A percentile compares a stretch with the other conserved stretches of the same genome.
phyloP scores from a whole-genome alignment of 2,329 filamentous ascomycete species.

The Pseudogymnoascus sp. region DNA sequence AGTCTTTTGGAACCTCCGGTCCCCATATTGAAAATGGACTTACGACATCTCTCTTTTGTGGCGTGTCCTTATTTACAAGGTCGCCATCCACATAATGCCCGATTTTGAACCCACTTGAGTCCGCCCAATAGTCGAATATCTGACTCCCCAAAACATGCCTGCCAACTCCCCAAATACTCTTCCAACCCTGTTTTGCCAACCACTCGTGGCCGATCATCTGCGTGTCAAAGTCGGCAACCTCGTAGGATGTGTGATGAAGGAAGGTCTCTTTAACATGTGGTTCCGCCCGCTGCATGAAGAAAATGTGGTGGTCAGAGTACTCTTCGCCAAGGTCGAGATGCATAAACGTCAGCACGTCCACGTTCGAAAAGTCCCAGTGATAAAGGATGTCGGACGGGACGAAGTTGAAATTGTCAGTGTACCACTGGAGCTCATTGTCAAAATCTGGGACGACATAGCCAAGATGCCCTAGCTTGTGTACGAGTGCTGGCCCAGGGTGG shows the following conservation, averaged over 20 bases:
- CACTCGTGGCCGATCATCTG: conserved; percentile 63
- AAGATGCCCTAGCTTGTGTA: conserved; percentile 36
- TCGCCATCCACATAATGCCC: conserved; percentile 67
- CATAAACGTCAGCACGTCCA: conserved; percentile 39
- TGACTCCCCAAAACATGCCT: conserved; percentile 62
- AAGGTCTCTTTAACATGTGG: conserved; percentile 37
- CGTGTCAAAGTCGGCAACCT: conserved; percentile 62
- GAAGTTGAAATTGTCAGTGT: conserved; percentile 37
- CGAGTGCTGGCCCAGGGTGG: conserved; percentile 23
- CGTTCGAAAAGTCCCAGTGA: conserved; percentile 3
- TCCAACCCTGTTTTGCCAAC: conserved; percentile 54
- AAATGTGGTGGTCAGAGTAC: conserved; percentile 45
- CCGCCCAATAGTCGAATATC: conserved; percentile 63
- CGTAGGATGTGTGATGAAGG: conserved; percentile 56
- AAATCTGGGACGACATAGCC: conserved; percentile 31
- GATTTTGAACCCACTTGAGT: conserved; percentile 53
- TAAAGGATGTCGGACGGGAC: conserved; percentile 29
- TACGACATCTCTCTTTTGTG: conserved; percentile 34
- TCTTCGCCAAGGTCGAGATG: conserved; percentile 44
- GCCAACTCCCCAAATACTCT: conserved; percentile 62
- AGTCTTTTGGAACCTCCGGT: conserved; percentile 29
- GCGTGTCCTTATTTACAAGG: conserved; percentile 49
- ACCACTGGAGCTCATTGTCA: conserved; percentile 30
- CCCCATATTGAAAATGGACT: conserved; percentile 37
- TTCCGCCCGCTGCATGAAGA: conserved; percentile 36